A percentile compares a stretch with the other conserved stretches of the same genome.
These are phyloP conservation scores for Clathrus columnatus DNA, from an alignment of 768 basidiomycete genomes.

Conservation along the genomic window DNA sequence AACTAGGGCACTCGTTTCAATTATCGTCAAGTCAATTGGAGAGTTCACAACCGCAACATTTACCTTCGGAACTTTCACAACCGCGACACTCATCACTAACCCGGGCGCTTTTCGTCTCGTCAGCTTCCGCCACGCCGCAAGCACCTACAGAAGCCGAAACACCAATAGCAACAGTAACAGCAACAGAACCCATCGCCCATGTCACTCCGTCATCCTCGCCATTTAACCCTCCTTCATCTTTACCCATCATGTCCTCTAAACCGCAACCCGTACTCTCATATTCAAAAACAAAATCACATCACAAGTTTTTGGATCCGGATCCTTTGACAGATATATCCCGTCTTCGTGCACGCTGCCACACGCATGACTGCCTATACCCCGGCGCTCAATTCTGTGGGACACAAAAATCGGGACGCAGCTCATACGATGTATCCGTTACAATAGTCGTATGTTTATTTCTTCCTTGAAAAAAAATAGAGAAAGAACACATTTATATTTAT, in stretches of 20 bases:
- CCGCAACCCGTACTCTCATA: constrained; percentile 1
- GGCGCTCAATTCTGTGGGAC: constrained; percentile 86
- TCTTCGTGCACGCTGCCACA: constrained; percentile 60
- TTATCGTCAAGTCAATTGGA: background rate
- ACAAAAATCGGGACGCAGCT: constrained; percentile 89
- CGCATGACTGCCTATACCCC: constrained; percentile 75
- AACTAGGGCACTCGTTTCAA: background rate
- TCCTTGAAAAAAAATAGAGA: background rate
- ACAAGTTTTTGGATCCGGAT: constrained; percentile 25
- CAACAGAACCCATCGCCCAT: background rate
- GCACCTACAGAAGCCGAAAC: background rate
- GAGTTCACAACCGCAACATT: too few relatives aligned
- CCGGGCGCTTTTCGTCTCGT: background rate
- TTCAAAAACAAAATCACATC: constrained; percentile 3
- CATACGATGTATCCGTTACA: constrained; percentile 89
- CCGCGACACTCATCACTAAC: background rate
- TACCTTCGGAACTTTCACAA: background rate
- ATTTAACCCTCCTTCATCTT: constrained; percentile 16
- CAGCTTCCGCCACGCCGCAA: background rate
- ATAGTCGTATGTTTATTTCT: constrained; percentile 62
- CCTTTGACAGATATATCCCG: constrained; percentile 72
- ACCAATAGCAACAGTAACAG: too few relatives aligned
- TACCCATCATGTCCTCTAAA: constrained; percentile 8
- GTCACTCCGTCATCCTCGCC: constrained; percentile 15
- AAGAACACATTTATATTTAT: too few relatives aligned